phyloP scores from a whole-genome alignment of 768 basidiomycete genomes.

The Mycena indigotica region DNA sequence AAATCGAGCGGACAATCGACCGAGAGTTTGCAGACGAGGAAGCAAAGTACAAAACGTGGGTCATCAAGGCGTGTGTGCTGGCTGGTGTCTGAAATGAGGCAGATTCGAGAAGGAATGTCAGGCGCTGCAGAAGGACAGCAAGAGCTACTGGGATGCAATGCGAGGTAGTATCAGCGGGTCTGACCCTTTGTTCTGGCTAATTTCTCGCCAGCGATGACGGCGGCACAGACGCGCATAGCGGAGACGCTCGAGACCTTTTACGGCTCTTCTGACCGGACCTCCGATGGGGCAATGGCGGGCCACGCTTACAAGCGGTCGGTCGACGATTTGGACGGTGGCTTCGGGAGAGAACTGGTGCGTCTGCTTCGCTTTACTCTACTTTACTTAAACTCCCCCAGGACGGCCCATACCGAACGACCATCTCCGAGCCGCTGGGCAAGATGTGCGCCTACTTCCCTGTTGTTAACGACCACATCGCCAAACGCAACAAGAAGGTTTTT shows the following conservation, averaged over 20 bases:
- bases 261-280: constrained; percentile 76
- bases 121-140: constrained; percentile 91
- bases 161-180: constrained; percentile 53
- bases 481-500: constrained; percentile 94
- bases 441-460: constrained; percentile 95
- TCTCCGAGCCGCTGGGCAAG: constrained; percentile 94
- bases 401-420: constrained; percentile 89
- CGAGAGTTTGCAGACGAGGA: constrained; percentile 93
- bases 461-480: constrained; percentile 90
- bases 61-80: constrained; percentile 14
- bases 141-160: constrained; percentile 94
- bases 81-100: constrained; percentile 10
- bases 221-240: constrained; percentile 89
- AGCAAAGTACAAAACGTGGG: constrained; percentile 85
- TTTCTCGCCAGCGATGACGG: constrained; percentile 79
- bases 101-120: constrained; percentile 98
- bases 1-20: constrained; percentile 95
- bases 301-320: constrained; percentile 96
- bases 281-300: constrained; percentile 94
- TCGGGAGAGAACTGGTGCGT: constrained; percentile 82
- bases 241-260: constrained; percentile 96
- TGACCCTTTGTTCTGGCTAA: background rate
- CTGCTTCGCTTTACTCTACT: background rate
- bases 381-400: constrained; percentile 55
- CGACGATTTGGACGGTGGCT: constrained; percentile 86